phyloP scores from a whole-genome alignment of 2,329 filamentous ascomycete species.

The Thielaviopsis musarum region DNA sequence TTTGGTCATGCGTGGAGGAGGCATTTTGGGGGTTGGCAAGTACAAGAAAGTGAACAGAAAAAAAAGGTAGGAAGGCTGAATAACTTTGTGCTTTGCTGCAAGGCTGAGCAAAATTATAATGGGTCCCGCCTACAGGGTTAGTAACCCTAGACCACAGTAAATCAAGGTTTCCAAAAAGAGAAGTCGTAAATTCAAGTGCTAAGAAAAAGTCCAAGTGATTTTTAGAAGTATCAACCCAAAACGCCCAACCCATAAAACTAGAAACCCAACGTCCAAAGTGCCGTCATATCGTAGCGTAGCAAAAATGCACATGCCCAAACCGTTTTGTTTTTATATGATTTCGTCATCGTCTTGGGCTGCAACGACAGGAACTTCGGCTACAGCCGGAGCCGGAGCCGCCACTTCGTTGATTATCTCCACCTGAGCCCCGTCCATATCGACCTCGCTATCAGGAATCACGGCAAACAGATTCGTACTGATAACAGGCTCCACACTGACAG shows the following conservation, averaged over 20 bases:
- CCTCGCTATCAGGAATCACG: neutral
- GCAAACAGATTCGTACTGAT: neutral
- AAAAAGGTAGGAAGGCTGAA: neutral
- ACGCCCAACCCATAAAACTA: slow-evolving; percentile 3
- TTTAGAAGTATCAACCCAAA: slow-evolving; percentile 2
- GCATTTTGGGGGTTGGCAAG: slow-evolving; percentile 25
- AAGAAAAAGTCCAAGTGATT: neutral
- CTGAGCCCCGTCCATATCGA: neutral
- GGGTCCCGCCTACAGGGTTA: neutral
- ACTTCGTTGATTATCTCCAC: slow-evolving; percentile 5
- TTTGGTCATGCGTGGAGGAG: slow-evolving; percentile 80
- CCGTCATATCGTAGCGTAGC: neutral
- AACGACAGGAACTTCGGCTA: neutral
- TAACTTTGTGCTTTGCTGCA: neutral
- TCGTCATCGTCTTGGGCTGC: neutral
- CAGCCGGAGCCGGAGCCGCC: neutral
- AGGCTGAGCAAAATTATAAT: slow-evolving; percentile 8
- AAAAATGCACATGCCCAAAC: neutral
- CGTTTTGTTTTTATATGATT: slow-evolving; percentile 6
- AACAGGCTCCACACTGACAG: neutral
- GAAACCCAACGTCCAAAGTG: neutral
- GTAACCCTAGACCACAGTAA: neutral
- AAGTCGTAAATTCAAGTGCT: neutral
- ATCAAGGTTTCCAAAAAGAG: neutral
- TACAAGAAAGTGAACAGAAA: neutral